Evolutionary conservation across 768 basidiomycete species (phyloP).

Genomic region (Lactifluus subvellereus): DNA sequence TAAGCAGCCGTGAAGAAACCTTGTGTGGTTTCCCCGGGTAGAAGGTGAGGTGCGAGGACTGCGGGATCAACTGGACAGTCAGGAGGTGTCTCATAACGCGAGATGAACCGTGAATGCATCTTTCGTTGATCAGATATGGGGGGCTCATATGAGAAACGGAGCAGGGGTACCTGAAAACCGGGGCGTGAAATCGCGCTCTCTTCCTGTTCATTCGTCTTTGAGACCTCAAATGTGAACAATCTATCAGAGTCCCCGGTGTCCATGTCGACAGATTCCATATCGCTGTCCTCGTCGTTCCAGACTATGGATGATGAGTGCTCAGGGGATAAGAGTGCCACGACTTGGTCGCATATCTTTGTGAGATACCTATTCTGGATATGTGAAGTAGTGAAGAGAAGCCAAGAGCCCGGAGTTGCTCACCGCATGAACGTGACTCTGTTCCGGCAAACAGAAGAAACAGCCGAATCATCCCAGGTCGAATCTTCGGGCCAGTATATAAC

Average conservation of each 20-base stretch:
- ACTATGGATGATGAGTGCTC: slow-evolving; percentile 42
- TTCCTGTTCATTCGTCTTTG: no score
- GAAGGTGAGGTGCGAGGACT: no score
- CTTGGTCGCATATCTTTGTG: no score
- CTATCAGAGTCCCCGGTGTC: slow-evolving; percentile 37
- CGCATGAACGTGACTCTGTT: slow-evolving; percentile 61
- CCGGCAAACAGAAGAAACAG: slow-evolving; percentile 29
- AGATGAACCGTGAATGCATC: neutral
- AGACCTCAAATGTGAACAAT: slow-evolving; percentile 47
- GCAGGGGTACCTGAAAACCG: slow-evolving; percentile 31
- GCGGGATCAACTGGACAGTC: no score
- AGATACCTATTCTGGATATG: slow-evolving; percentile 18
- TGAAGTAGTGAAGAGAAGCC: neutral
- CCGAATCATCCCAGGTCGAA: no score
- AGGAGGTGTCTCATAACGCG: neutral
- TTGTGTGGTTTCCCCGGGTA: no score
- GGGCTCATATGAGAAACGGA: neutral
- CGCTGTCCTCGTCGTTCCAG: slow-evolving; percentile 35
- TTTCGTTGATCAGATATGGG: neutral
- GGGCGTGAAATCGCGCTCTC: no score
- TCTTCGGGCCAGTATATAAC: no score
- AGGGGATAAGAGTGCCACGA: slow-evolving; percentile 40
- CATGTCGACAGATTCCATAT: slow-evolving; percentile 1
- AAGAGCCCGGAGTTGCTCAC: slow-evolving; percentile 29
- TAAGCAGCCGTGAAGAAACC: no score